These are phyloP conservation scores for Fusarium cicatricum DNA, from an alignment of 2,329 filamentous ascomycete genomes.

Conservation along the genomic window DNA sequence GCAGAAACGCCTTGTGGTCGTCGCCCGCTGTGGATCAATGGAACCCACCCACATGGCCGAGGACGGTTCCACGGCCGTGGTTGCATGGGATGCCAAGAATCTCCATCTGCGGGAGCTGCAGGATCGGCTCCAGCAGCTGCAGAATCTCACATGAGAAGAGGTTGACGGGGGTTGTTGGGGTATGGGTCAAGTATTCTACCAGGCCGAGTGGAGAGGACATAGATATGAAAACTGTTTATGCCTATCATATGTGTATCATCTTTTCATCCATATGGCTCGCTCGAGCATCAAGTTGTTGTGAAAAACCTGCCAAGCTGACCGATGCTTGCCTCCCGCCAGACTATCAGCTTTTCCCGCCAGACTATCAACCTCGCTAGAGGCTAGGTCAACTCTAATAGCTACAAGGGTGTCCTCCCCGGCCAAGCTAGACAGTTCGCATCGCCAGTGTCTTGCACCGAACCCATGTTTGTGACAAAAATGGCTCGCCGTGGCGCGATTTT, in stretches of 20 bases:
- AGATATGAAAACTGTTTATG: too few species aligned
- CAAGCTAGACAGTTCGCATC: conserved; percentile 10
- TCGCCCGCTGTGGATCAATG: conserved; percentile 7
- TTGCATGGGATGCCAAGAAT: conserved; percentile 32
- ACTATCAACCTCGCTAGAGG: too few species aligned
- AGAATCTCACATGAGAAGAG: conserved; percentile 25
- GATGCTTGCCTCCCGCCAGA: too few species aligned
- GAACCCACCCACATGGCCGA: conserved; percentile 27
- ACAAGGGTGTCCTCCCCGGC: not conserved
- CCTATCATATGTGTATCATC: too few species aligned
- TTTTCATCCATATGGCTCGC: too few species aligned
- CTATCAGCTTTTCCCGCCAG: too few species aligned
- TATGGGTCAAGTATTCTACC: too few species aligned
- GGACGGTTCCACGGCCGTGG: conserved; percentile 28
- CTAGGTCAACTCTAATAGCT: not conserved
- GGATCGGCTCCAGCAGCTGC: conserved; percentile 32
- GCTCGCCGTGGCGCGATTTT: conserved; percentile 7
- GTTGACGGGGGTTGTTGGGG: not conserved
- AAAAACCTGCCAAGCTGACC: too few species aligned
- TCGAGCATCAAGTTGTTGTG: too few species aligned
- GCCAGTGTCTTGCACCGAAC: conserved; percentile 15
- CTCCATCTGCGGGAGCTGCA: conserved; percentile 28
- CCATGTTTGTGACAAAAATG: conserved; percentile 18
- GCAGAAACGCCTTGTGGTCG: not conserved
- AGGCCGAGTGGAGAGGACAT: too few species aligned